A percentile compares a stretch with the other conserved stretches of the same genome.
phyloP scores from a whole-genome alignment of 2,329 filamentous ascomycete species.

The Calonectria pteridis region DNA sequence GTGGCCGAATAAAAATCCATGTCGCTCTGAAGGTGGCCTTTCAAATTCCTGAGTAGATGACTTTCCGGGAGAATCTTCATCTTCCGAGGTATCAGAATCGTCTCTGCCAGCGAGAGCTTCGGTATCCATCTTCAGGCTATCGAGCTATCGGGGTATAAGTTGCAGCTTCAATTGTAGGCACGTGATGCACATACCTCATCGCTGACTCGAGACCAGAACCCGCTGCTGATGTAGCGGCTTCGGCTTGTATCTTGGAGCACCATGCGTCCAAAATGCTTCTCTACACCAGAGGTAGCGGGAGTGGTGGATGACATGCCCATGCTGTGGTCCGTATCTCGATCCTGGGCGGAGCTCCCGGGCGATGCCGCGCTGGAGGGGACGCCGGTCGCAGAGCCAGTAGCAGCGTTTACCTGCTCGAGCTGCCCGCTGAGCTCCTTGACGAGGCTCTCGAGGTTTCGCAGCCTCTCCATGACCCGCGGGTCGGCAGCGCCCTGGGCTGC shows the following conservation, averaged over 20 bases:
- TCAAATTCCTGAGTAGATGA: slow-evolving; percentile 55
- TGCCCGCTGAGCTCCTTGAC: slow-evolving; percentile 63
- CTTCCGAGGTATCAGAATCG: slow-evolving; percentile 54
- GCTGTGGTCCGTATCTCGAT: slow-evolving; percentile 32
- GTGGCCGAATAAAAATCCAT: slow-evolving; percentile 66
- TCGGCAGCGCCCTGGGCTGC: slow-evolving; percentile 39
- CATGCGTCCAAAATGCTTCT: slow-evolving; percentile 61
- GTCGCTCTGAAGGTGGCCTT: slow-evolving; percentile 58
- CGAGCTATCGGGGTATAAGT: slow-evolving; percentile 50
- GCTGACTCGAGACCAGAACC: slow-evolving; percentile 68
- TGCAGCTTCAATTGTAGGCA: background rate
- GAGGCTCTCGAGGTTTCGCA: slow-evolving; percentile 62
- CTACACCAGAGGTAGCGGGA: slow-evolving; percentile 38
- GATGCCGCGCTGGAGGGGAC: slow-evolving; percentile 47
- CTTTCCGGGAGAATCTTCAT: slow-evolving; percentile 48
- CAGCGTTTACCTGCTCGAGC: slow-evolving; percentile 55
- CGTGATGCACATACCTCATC: slow-evolving; percentile 59
- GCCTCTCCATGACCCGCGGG: slow-evolving; percentile 60
- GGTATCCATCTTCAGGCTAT: slow-evolving; percentile 58
- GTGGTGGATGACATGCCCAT: slow-evolving; percentile 12
- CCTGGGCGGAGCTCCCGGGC: slow-evolving; percentile 42
- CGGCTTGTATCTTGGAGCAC: slow-evolving; percentile 58
- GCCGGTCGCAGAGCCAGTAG: slow-evolving; percentile 38
- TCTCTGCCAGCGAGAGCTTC: slow-evolving; percentile 44
- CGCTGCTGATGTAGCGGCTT: slow-evolving; percentile 63